Base-by-base conservation (phyloP, 192 early-diverging fungal genomes). In the Linnemannia zychae region DNA sequence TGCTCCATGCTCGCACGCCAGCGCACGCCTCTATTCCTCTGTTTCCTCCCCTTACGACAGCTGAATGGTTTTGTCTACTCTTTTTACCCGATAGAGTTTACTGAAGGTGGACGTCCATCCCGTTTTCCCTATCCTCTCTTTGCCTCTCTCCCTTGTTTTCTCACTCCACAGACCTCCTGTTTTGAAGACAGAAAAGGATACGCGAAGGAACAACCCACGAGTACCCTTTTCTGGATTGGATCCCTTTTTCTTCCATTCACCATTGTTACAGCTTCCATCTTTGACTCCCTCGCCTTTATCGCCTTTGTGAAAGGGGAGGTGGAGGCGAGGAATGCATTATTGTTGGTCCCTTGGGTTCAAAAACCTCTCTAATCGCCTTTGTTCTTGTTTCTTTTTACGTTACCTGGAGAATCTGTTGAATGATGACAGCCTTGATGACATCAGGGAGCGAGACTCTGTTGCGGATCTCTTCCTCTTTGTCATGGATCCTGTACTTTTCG, bases 341-440 rank as follows among this genome's bases (percentile, higher is more conserved):
- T 63, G 57, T 63, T 11, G 57, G 24, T n/a, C 31, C 28, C n/a
- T 57, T 57, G 5, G 53, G 3, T 24, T 57, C 22, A 57, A n/a
- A 3, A 5, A 9, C 57, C 28, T 37, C 7, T 50, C 31, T 34
- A n/a, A 18, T 53, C n/a, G 22, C 24, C n/a, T n/a, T n/a, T 28
- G 52, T 53, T 17, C 22, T 33, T 7, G 57, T 63, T 12, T n/a
- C n/a, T 63, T 9, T 44, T 44, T 6, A 63, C 28, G 57, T 74
- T 57, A 89, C 87, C 86, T 96, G 95, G 13, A 95, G 77, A 20
- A 91, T 46, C 74, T 95, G 95, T 74, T 95, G 94, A 40, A 96
- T 74, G 15, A 91, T 85, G n/a, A 95, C 94, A 50, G 90, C 89
- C 67, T 81, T 79, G 74, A 95, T 77, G 18, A 96, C 95, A 46